Base-by-base conservation (phyloP, 2,329 filamentous ascomycete genomes). In the Aureobasidium sp. region DNA sequence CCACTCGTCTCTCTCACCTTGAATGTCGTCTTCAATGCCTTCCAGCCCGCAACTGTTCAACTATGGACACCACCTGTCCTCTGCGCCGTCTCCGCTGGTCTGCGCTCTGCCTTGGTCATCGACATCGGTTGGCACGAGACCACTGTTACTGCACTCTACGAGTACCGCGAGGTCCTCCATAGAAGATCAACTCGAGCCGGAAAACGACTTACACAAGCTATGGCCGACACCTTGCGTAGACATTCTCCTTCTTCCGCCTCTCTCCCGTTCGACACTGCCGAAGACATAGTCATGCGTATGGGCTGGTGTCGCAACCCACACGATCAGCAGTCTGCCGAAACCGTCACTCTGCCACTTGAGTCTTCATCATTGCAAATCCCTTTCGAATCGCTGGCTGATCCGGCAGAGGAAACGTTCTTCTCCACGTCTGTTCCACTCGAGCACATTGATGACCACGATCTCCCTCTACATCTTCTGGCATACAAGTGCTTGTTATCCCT, bases 91-190 rank as follows among this genome's bases (percentile, higher is more conserved):
- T 88, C 88, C 8, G 91, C 92, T 6, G 94, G 94, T 0, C 78
- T 96, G 44, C 86, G 94, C 15, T 90, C 90, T n/a, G 91, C 88
- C 0, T 74, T 99, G 45, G 85, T 97, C 0, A 80, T 99, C 41
- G 91, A 99, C 70, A 82, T 99, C 64, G 94, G 93, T 47, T 99
- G 94, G 94, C 82, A 86, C 45, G 94, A 97, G 74, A 96, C 92
- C 0, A 83, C 87, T 0, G 84, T 95, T 25, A 96, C 91, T 0
- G 89, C 87, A 6, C 82, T 97, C 7, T 97, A 92, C 71, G 94
- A 99, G 75, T 96, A 91, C 72, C 87, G 90, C 60, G 91, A 96
- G 72, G 84, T 96, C 1, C 80, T 82, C 17, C 85, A 84, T 60
- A 84, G 80, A 62, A 82, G 90, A 60, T 93, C 84, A 42, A 80